phyloP scores from a whole-genome alignment of 2,329 filamentous ascomycete genomes.

The Pseudogymnoascus verrucosus region DNA sequence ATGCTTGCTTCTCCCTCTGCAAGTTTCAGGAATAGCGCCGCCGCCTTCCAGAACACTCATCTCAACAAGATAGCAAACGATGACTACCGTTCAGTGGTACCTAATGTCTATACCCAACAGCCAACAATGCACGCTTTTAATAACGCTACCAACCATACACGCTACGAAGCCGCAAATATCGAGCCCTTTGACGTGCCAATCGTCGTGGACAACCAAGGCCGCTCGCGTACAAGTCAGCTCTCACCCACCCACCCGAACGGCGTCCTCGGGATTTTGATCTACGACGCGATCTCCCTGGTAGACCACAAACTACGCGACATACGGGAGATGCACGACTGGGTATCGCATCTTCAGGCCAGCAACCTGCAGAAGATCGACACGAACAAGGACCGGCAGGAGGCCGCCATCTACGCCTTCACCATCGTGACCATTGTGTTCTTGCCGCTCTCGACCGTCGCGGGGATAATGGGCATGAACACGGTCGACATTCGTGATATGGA shows the following conservation, averaged over 20 bases:
- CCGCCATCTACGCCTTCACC: conserved; percentile 28
- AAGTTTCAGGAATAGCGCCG: not conserved
- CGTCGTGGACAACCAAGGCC: not conserved
- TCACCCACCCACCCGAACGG: conserved; percentile 12
- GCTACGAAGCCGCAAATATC: not conserved
- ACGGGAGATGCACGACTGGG: conserved; percentile 16
- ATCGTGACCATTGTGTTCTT: conserved; percentile 30
- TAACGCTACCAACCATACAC: not conserved
- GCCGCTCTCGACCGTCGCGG: conserved; percentile 25
- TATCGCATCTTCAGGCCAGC: conserved; percentile 17
- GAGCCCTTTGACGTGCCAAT: not conserved
- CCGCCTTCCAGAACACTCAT: not conserved
- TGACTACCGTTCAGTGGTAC: not conserved
- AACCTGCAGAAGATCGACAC: conserved; percentile 21
- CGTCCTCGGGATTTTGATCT: conserved; percentile 17
- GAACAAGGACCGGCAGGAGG: conserved; percentile 24
- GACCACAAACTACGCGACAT: conserved; percentile 17
- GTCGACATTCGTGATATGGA: conserved; percentile 26
- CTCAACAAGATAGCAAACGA: not conserved
- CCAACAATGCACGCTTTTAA: not conserved
- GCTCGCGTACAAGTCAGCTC: not conserved
- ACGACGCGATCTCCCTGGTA: conserved; percentile 15
- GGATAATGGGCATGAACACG: conserved; percentile 29
- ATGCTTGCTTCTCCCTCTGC: conserved; percentile 1
- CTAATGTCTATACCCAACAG: not conserved